phyloP scores from a whole-genome alignment of 1,139 yeast species.

The Sugiyamaella neomexicana region DNA sequence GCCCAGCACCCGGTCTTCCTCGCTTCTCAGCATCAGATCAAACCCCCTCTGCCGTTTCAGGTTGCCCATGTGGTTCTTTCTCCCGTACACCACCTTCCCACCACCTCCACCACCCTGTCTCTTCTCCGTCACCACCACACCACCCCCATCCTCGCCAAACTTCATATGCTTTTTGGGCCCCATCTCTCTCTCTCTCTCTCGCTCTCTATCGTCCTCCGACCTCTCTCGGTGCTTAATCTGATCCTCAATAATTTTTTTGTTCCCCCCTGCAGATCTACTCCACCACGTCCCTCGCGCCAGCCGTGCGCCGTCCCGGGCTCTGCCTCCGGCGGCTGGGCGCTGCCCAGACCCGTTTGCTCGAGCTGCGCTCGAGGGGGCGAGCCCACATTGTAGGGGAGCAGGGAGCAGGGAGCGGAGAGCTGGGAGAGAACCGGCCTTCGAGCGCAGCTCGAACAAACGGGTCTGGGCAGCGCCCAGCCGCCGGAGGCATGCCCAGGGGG shows the following conservation, averaged over 20 bases:
- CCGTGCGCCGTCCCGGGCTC: not conserved
- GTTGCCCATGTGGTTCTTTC: not conserved
- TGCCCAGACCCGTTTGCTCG: not conserved
- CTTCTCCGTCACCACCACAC: not conserved
- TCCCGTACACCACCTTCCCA: conserved; percentile 4
- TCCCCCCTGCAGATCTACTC: not conserved
- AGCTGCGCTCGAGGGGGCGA: not conserved
- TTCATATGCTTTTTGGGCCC: conserved; percentile 34
- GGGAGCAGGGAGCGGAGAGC: not conserved
- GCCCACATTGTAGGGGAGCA: not conserved
- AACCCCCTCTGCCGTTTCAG: conserved; percentile 3
- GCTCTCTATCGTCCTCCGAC: not conserved
- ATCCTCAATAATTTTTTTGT: conserved; percentile 4
- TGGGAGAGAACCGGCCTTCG: too few relatives aligned
- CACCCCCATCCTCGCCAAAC: conserved; percentile 27
- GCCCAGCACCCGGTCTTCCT: conserved; percentile 18
- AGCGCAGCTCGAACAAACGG: too few relatives aligned
- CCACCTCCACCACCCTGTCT: not conserved
- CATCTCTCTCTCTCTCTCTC: conserved; percentile 21
- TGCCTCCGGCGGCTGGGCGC: not conserved
- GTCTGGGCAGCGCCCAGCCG: too few relatives aligned
- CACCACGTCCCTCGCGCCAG: not conserved
- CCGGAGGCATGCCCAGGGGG: too few relatives aligned
- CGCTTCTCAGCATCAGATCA: not conserved
- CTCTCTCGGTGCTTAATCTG: not conserved